Base-by-base conservation (phyloP, 2,329 filamentous ascomycete species). In the Ascochyta koolunga region DNA sequence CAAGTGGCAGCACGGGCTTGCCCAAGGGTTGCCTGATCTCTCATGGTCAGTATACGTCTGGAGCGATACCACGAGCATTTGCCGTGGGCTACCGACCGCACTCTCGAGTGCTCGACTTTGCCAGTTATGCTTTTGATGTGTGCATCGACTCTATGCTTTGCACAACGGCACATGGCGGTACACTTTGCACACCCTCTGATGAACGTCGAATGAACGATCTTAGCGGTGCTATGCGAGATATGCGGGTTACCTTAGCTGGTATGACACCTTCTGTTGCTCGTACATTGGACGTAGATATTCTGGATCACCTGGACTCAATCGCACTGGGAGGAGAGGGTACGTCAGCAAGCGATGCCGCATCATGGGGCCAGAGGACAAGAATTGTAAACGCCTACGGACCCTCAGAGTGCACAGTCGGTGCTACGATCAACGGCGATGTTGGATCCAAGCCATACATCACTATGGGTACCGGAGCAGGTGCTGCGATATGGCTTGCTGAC, bases 191-290 rank as follows among this genome's bases (percentile, higher is more conserved):
- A 3, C 70, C 69, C 6, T 71, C 76, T 15, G 80, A 82, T 35
- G 75, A 80, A 15, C 76, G 79, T 16, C 75, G 79, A 2, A 69
- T 80, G 55, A 79, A 80, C 49, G 78, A 82, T 54, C 71, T 82
- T 19, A 72, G 76, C 13, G 77, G 77, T 10, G 70, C 67, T 0
- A 73, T 75, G 62, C 67, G 69, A 11, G 68, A 73, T 16, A 67
- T 74, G 64, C 56, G 62, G 6, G 67, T 75, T 35, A 74, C 63
- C 16, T 59, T 72, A 35, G 71, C 70, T 7, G 68, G 71, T 13
- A 69, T 75, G 70, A 75, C 73, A 11, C 72, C 73, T 13, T 73
- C 72, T 4, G 68, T 75, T 2, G 72, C 69, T 22, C 62, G 78
- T 60, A 70, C 70, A 3, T 56, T 75, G 7, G 66, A 71, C 15